Conservation (phyloP, 352 stramenopile genomes). For the Globisporangium iwayamae region DNA sequence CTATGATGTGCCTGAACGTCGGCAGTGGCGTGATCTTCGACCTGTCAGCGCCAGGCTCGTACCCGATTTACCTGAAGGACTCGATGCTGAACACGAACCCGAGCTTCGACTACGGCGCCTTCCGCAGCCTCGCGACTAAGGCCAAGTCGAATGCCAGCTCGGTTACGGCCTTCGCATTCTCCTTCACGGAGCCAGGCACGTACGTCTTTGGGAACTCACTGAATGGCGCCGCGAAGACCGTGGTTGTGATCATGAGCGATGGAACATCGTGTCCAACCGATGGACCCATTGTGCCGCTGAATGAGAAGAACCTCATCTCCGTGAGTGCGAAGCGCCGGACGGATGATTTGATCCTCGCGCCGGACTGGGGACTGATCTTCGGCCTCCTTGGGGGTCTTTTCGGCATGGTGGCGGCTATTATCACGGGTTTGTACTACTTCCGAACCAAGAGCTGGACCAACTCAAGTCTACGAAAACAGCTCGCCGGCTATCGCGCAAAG, state of each 20-base stretch:
- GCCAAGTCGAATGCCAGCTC: conserved; percentile 52
- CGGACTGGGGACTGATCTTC: conserved; percentile 84
- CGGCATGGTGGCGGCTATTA: conserved; percentile 67
- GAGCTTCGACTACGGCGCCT: conserved; percentile 89
- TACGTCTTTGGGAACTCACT: conserved; percentile 89
- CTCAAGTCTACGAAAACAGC: conserved; percentile 25
- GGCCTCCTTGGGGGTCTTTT: conserved; percentile 76
- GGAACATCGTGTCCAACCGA: conserved; percentile 75
- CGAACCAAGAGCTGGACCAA: conserved; percentile 78
- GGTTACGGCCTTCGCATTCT: conserved; percentile 85
- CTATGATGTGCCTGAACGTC: conserved; percentile 81
- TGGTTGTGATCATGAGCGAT: conserved; percentile 83
- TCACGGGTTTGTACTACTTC: conserved; percentile 80
- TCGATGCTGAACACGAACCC: conserved; percentile 94
- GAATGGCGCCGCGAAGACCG: conserved; percentile 55
- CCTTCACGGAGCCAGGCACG: conserved; percentile 77
- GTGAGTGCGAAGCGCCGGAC: conserved; percentile 75
- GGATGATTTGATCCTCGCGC: conserved; percentile 83
- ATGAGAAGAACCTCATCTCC: conserved; percentile 82
- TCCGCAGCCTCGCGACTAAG: conserved; percentile 64
- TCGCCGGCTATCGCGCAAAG: conserved; percentile 43
- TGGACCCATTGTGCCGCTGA: conserved; percentile 79
- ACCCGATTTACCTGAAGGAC: conserved; percentile 93
- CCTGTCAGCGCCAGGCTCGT: conserved; percentile 67
- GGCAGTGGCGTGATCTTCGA: conserved; percentile 89